These are phyloP conservation scores for Santalum album DNA, from an alignment of 164 flowering plant genomes.

Conservation along the genomic window DNA sequence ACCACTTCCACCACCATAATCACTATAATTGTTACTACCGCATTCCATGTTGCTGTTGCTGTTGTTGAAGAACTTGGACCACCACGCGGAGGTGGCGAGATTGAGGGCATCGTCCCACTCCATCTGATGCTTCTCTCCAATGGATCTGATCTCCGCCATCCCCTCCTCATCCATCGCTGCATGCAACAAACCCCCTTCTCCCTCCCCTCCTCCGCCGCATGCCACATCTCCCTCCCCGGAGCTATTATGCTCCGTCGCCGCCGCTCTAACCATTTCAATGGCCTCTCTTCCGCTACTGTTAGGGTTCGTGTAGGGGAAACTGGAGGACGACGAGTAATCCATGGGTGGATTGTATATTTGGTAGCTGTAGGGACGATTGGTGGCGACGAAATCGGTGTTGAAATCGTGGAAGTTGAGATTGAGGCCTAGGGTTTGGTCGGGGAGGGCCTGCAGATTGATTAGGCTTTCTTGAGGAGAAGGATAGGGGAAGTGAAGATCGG, in stretches of 20 bases:
- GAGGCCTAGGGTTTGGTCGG: conserved; percentile 74
- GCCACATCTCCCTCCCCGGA: conserved; percentile 1
- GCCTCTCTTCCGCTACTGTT: neutral
- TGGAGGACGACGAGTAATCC: neutral
- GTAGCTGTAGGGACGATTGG: conserved; percentile 22
- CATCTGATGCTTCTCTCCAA: conserved; percentile 82
- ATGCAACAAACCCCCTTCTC: conserved; percentile 32
- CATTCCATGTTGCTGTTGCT: neutral
- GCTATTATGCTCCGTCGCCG: neutral
- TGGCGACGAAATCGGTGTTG: conserved; percentile 35
- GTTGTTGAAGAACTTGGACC: conserved; percentile 66
- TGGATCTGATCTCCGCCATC: conserved; percentile 73
- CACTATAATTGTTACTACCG: neutral
- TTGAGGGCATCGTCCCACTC: conserved; percentile 78
- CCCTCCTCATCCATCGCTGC: conserved; percentile 60
- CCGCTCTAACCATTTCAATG: neutral
- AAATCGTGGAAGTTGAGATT: conserved; percentile 79
- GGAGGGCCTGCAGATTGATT: conserved; percentile 39
- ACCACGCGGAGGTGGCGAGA: conserved; percentile 76
- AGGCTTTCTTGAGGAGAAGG: conserved; percentile 28
- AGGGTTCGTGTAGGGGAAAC: neutral
- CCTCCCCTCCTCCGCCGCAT: conserved; percentile 5
- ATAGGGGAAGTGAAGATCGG: conserved; percentile 22
- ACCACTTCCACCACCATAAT: neutral
- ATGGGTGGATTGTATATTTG: neutral